Evolutionary conservation across 2,329 filamentous ascomycete species (phyloP), one percentile per base, ranked within the genome.

Genomic region (Fusarium armeniacum): DNA sequence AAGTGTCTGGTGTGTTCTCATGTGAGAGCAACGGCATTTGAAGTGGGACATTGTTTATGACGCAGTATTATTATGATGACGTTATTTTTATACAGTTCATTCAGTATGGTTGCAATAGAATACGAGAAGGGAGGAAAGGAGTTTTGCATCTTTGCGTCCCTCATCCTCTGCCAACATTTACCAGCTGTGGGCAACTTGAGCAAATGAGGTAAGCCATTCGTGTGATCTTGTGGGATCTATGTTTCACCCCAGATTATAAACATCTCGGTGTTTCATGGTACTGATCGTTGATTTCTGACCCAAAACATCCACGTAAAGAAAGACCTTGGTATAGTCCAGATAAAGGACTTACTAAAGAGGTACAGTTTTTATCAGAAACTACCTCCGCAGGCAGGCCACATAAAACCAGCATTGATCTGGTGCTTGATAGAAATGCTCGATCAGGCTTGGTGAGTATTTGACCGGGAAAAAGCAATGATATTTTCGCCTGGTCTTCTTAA

Each of bases 1-100:
- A 80, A 2, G 91, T 96, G 24, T 87, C 90, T 3, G 87, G 89
- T 2, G 87, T 93, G 1, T 97, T 97, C 76, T 89, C 89, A 3
- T 97, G 94, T 76, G 84, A 84, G n/a, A 87, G 82, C 70, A 93
- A 93, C 71, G 91, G 87, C 1, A 78, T 91, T 53, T 91, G 74
- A 77, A 12, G 4, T 5, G 3, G 2, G 11, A 0, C 4, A 8
- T 10, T 24, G 35, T 20, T 13, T 33, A 11, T 16, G 9, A 20
- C 5, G 2, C 4, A 16, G 12, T 35, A 20, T 18, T 6, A 5
- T 3, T 18, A 12, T 41, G 9, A 12, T 41, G 6, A 8, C 24
- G 16, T 49, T 18, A 2, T 8, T 43, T 45, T 6, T 40, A 18
- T 18, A 11, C 11, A 11, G 8, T 24, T 33, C 33, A 6, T 1